Base-by-base conservation (phyloP, 2,329 filamentous ascomycete genomes). In the Daldinia sp. region DNA sequence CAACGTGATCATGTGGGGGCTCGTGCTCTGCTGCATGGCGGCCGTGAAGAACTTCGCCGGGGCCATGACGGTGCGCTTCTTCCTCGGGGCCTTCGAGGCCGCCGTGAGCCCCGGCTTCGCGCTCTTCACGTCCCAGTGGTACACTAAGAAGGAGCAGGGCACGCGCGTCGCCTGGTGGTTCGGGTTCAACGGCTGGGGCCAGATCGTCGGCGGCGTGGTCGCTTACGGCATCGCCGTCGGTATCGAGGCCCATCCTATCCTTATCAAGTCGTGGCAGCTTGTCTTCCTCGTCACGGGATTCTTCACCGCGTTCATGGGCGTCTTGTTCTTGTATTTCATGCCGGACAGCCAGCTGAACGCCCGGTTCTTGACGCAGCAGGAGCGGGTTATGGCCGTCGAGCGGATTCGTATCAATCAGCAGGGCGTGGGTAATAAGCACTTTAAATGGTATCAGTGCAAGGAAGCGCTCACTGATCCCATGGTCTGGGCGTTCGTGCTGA, bases 401-500 rank as follows among this genome's bases (percentile, higher is more conserved):
- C 83, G 90, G 6, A 88, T 92, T 46, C 81, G 89, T 0, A 79
- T 85, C 35, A 92, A 92, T 68, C 85, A 90, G 67, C 89, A 91
- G 74, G 90, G 90, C 3, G 88, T 92, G 20, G 89, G 89, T 3
- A 91, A 91, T 72, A 90, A 89, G 79, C 87, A 91, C 70, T 90
- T 88, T 78, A 90, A 90, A 74, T 77, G 83, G 74, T 87, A 90
- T 60, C 90, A 92, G 74, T 79, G 90, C 42, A 76, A 76, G 57
- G 79, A 82, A 65, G 79, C 79, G 3, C 41, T 81, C 12, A 74
- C 75, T 2, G 80, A 82, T 59, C 79, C 79, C 3, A 78, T 80
- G 75, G 71, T 79, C 26, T 82, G 80, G 75, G 76, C 76, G 13
- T 79, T 81, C 60, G 78, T 76, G 3, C 72, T 79, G 12, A 80